These are phyloP conservation scores for Cicer judaicum DNA, from an alignment of 306 rosid species.

Conservation along the genomic window DNA sequence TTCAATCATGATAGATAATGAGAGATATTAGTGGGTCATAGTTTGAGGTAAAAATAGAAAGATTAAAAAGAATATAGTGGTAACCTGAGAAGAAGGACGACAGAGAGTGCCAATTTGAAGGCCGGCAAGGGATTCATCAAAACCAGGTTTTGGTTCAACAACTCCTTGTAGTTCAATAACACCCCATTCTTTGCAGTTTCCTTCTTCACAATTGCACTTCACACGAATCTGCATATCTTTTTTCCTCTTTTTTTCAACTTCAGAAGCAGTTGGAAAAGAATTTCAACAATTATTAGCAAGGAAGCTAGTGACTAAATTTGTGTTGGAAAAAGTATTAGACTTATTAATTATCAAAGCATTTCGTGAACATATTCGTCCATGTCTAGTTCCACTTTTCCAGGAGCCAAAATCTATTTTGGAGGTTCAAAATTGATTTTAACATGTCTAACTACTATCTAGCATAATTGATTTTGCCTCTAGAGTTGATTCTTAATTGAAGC, in stretches of 20 bases:
- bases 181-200: not conserved
- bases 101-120: conserved; percentile 20
- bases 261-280: not conserved
- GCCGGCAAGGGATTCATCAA: not conserved
- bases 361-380: not conserved
- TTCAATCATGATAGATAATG: not conserved
- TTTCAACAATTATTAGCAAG: too few relatives aligned
- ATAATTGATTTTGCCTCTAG: too few relatives aligned
- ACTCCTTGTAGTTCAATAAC: conserved; percentile 9
- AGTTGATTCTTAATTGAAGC: too few relatives aligned
- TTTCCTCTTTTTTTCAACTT: not conserved
- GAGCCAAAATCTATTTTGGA: too few relatives aligned
- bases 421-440: too few relatives aligned
- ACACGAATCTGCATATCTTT: conserved; percentile 19
- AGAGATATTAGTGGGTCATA: not conserved
- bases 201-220: not conserved
- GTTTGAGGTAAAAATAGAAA: not conserved
- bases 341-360: not conserved
- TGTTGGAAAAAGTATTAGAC: not conserved
- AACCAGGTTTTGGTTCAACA: conserved; percentile 16
- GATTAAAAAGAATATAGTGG: not conserved
- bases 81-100: conserved; percentile 6
- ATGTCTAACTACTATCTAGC: too few relatives aligned
- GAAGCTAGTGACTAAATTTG: too few relatives aligned
- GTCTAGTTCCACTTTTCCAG: too few relatives aligned